Conservation (phyloP, 768 basidiomycete genomes). For the Tricholoma sp. region DNA sequence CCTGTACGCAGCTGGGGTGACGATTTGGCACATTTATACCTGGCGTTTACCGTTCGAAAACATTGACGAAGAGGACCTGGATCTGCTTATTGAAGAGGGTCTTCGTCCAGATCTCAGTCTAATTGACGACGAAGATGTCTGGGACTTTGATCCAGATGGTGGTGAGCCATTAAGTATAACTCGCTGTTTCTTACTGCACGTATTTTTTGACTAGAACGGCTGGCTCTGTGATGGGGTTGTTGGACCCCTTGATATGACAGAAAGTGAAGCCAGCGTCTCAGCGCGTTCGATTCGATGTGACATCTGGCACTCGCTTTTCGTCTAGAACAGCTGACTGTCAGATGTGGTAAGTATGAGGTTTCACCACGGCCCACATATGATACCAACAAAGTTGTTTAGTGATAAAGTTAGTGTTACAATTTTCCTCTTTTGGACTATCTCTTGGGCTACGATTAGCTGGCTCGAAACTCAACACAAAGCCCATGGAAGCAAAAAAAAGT, state of each 20-base stretch:
- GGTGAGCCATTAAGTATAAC: not conserved
- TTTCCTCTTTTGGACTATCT: no score
- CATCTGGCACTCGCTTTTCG: not conserved
- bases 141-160: not conserved
- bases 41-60: slow-evolving; percentile 16
- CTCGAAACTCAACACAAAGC: no score
- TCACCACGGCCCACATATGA: not conserved
- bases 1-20: slow-evolving; percentile 20
- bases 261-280: not conserved
- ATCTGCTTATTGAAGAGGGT: not conserved
- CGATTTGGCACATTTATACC: slow-evolving; percentile 20
- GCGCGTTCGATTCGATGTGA: not conserved
- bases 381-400: not conserved
- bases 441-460: no score
- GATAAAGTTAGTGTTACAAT: no score
- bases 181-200: not conserved
- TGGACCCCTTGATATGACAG: not conserved
- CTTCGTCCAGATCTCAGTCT: not conserved
- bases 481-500: no score
- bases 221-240: not conserved
- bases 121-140: not conserved
- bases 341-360: not conserved
- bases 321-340: not conserved
- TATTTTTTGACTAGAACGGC: not conserved
- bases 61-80: slow-evolving; percentile 3